Percentiles rank a stretch among this genome's conserved stretches.
phyloP scores from a whole-genome alignment of 805 yeast species.

The Wickerhamia fluorescens region DNA sequence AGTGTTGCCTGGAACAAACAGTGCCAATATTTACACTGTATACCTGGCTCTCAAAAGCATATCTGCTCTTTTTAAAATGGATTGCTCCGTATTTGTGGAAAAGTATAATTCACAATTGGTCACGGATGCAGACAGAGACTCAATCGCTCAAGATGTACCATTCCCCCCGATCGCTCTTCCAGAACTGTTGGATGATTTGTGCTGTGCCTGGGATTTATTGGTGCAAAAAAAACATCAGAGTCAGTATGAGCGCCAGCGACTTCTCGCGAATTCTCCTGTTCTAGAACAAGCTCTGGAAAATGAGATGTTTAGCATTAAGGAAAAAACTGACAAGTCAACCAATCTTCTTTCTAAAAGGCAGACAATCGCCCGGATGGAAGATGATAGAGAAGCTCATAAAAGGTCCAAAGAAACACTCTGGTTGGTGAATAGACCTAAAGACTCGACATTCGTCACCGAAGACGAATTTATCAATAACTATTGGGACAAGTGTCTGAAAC shows the following conservation, averaged over 20 bases:
- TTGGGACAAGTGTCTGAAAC: conserved; percentile 41
- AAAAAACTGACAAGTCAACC: conserved; percentile 12
- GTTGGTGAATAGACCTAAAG: conserved; percentile 51
- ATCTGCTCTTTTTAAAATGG: conserved; percentile 27
- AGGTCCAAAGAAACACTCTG: conserved; percentile 75
- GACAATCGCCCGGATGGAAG: conserved; percentile 76
- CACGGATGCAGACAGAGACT: conserved; percentile 27
- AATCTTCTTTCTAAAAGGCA: conserved; percentile 38
- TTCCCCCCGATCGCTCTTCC: conserved; percentile 22
- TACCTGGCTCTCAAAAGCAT: conserved; percentile 30
- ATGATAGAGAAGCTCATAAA: conserved; percentile 87
- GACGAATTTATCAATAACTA: conserved; percentile 36
- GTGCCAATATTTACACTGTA: conserved; percentile 30
- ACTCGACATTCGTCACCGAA: conserved; percentile 27
- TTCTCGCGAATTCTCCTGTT: conserved; percentile 25
- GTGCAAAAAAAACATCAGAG: conserved; percentile 42
- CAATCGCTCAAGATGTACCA: conserved; percentile 23
- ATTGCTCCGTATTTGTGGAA: conserved; percentile 17
- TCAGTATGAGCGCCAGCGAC: conserved; percentile 41
- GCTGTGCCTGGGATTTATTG: conserved; percentile 41
- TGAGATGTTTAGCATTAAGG: conserved; percentile 19
- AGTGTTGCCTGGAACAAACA: conserved; percentile 31
- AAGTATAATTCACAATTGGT: conserved; percentile 27
- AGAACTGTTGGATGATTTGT: conserved; percentile 18
- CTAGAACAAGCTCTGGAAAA: conserved; percentile 18